Conservation (phyloP, 139 green algal genomes). For the Chlorella sp. region DNA sequence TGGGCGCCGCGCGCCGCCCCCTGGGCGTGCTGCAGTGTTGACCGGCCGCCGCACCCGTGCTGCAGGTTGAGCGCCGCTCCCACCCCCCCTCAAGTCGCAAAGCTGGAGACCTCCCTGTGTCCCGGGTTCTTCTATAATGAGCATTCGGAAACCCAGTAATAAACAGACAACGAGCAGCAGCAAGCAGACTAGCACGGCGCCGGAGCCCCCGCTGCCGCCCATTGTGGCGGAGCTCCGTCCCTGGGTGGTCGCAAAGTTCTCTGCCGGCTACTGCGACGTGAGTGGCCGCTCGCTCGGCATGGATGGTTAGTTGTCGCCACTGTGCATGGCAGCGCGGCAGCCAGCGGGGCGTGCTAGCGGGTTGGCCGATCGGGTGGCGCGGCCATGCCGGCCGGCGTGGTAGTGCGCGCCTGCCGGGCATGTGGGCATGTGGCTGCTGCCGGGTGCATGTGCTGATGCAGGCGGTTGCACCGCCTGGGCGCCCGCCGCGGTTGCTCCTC, state of each 20-base stretch:
- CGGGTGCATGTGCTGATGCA: too few species aligned
- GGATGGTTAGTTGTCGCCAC: not conserved
- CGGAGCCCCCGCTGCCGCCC: constrained; percentile 46
- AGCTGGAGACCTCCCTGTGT: constrained; percentile 20
- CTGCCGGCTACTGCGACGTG: constrained; percentile 26
- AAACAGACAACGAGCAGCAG: constrained; percentile 24
- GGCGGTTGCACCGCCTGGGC: too few species aligned
- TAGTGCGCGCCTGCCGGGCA: too few species aligned
- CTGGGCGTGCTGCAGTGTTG: too few species aligned
- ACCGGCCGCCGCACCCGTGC: not conserved
- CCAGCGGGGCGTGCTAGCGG: too few species aligned
- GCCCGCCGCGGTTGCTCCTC: too few species aligned
- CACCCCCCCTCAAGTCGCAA: not conserved
- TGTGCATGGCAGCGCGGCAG: too few species aligned
- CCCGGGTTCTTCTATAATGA: not conserved
- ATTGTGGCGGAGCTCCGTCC: constrained; percentile 43
- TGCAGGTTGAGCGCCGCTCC: constrained; percentile 21
- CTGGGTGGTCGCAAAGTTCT: constrained; percentile 36
- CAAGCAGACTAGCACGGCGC: constrained; percentile 1
- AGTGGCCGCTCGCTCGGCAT: not conserved
- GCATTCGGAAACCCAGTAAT: constrained; percentile 11
- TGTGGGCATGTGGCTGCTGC: too few species aligned
- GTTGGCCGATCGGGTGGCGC: too few species aligned
- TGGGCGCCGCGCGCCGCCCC: too few species aligned
- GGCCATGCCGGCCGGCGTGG: too few species aligned